These are phyloP conservation scores for Candida adriatica DNA, from an alignment of 805 yeast genomes.

Conservation along the genomic window DNA sequence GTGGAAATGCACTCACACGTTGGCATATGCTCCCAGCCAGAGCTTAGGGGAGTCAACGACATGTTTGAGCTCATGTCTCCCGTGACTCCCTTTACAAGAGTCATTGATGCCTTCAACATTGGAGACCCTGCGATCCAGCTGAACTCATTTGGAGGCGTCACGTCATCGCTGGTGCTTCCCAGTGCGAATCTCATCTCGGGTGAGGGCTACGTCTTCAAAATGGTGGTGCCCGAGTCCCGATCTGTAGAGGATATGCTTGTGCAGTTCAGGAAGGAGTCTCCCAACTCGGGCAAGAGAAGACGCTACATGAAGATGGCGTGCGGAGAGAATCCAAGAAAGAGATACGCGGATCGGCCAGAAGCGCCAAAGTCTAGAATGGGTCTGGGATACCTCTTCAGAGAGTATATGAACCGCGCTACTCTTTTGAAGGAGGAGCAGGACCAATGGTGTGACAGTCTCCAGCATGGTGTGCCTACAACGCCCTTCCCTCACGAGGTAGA, in stretches of 20 bases:
- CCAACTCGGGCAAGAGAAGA: constrained; percentile 5
- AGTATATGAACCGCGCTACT: constrained; percentile 8
- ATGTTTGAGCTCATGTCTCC: constrained; percentile 10
- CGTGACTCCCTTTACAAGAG: constrained; percentile 7
- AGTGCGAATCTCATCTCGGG: constrained; percentile 7
- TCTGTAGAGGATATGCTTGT: constrained; percentile 8
- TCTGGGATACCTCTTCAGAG: constrained; percentile 6
- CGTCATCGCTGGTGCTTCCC: constrained; percentile 5
- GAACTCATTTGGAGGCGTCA: constrained; percentile 6
- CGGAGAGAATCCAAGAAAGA: constrained; percentile 8
- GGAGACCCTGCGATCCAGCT: constrained; percentile 9
- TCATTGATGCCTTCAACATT: constrained; percentile 8
- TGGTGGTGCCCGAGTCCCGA: constrained; percentile 6
- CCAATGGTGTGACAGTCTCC: constrained; percentile 5
- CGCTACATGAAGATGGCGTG: constrained; percentile 10
- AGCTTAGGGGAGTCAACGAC: constrained; percentile 6
- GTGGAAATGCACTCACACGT: constrained; percentile 8
- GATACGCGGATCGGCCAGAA: constrained; percentile 5
- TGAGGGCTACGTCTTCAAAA: constrained; percentile 5
- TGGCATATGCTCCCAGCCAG: constrained; percentile 8
- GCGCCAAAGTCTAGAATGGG: constrained; percentile 10
- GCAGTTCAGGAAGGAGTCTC: constrained; percentile 3
- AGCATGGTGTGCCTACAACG: constrained; percentile 1
- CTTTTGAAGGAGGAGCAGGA: constrained; percentile 5
- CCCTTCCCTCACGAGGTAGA: constrained; percentile 7